Conservation (phyloP, 75 land plant genomes). For the Larix kaempferi region DNA sequence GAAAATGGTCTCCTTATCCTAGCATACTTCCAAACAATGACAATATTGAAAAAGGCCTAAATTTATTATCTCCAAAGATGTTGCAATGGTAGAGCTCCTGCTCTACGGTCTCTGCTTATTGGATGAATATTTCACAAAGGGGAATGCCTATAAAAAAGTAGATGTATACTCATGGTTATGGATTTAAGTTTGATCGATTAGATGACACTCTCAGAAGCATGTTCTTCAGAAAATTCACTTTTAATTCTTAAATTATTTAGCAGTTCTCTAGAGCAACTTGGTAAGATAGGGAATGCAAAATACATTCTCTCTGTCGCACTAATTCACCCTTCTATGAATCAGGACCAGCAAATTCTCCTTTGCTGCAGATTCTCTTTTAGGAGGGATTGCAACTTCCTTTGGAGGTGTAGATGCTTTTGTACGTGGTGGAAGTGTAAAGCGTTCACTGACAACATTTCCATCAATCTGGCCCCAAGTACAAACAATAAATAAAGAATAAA, state of each 20-base stretch:
- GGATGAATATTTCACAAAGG: too few relatives aligned
- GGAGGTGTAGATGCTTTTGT: conserved; percentile 63
- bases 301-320: conserved; percentile 70
- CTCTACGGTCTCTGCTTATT: too few relatives aligned
- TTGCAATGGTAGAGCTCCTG: too few relatives aligned
- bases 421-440: conserved; percentile 62
- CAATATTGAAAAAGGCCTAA: too few relatives aligned
- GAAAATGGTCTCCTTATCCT: too few relatives aligned
- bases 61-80: too few relatives aligned
- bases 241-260: background rate
- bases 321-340: conserved; percentile 59
- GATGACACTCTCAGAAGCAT: background rate
- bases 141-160: too few relatives aligned
- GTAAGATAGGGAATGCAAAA: background rate
- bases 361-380: conserved; percentile 53
- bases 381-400: conserved; percentile 33
- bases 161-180: too few relatives aligned
- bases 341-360: conserved; percentile 43
- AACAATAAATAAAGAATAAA: conserved; percentile 6
- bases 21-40: too few relatives aligned
- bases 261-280: background rate
- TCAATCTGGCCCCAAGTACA: conserved; percentile 84
- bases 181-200: too few relatives aligned
- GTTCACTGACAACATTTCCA: conserved; percentile 74
- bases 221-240: background rate